Conservation (phyloP, 1,284 basidiomycete species). For the Fomes fomentarius region DNA sequence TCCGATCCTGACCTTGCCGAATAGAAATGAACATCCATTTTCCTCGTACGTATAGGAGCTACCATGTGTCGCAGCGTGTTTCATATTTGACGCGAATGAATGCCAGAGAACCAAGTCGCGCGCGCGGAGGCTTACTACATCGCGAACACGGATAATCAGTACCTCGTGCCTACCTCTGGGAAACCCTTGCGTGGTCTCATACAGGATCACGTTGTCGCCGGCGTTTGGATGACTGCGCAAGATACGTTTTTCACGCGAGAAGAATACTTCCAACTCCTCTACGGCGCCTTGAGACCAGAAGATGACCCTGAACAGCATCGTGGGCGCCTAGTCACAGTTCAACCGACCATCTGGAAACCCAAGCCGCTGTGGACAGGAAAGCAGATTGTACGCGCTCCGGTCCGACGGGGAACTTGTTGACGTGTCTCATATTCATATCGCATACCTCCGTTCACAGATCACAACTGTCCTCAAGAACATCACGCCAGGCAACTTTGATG, state of each 20-base stretch:
- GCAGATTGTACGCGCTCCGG: slow-evolving; percentile 75
- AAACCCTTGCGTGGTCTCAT: slow-evolving; percentile 98
- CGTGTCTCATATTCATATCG: slow-evolving; percentile 8
- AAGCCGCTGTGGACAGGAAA: slow-evolving; percentile 96
- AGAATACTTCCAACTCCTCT: slow-evolving; percentile 96
- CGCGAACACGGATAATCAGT: slow-evolving; percentile 99
- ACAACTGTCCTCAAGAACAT: slow-evolving; percentile 93
- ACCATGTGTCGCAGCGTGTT: neutral
- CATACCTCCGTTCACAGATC: slow-evolving; percentile 64
- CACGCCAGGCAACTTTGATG: slow-evolving; percentile 80
- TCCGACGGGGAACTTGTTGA: neutral
- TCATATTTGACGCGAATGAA: slow-evolving; percentile 11
- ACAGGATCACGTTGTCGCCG: slow-evolving; percentile 98
- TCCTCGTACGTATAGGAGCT: slow-evolving; percentile 72
- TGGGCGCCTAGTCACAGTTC: slow-evolving; percentile 80
- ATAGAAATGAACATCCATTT: slow-evolving; percentile 99
- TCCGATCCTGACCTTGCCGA: slow-evolving; percentile 25
- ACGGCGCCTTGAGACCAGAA: slow-evolving; percentile 93
- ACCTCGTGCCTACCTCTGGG: slow-evolving; percentile 97
- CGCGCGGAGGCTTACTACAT: slow-evolving; percentile 94
- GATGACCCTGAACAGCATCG: slow-evolving; percentile 64
- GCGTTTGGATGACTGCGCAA: slow-evolving; percentile 99
- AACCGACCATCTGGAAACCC: slow-evolving; percentile 94
- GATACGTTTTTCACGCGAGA: slow-evolving; percentile 95
- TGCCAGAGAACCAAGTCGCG: slow-evolving; percentile 85